These are phyloP conservation scores for Cordyceps pruinosa DNA, from an alignment of 2,329 filamentous ascomycete genomes.

Conservation along the genomic window DNA sequence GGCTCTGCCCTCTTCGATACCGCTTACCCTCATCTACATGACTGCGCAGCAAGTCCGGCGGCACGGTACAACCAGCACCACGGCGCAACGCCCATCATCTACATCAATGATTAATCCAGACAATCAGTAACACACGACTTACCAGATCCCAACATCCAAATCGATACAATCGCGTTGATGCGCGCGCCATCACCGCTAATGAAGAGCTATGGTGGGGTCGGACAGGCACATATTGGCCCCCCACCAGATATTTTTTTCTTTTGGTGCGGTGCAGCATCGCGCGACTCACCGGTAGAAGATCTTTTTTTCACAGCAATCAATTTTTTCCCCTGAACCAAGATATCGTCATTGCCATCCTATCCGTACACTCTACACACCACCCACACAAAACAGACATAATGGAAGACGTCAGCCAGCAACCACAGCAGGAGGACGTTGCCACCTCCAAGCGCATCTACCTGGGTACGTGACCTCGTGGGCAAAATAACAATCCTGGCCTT, in stretches of 20 bases:
- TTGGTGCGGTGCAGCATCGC: conserved; percentile 6
- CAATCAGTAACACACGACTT: neutral
- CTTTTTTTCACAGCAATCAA: neutral
- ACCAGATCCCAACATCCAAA: neutral
- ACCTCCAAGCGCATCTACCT: conserved; percentile 48
- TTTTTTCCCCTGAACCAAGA: neutral
- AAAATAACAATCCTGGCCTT: neutral
- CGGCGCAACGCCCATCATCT: too few relatives aligned
- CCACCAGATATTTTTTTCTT: conserved; percentile 12
- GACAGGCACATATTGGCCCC: conserved; percentile 11
- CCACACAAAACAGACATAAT: neutral
- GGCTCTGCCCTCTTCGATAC: too few relatives aligned
- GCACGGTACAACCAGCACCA: too few relatives aligned
- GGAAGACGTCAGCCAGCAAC: conserved; percentile 1
- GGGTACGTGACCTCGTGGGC: conserved; percentile 26
- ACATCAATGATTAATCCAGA: neutral
- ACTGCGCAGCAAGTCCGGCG: too few relatives aligned
- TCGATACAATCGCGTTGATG: neutral
- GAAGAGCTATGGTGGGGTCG: conserved; percentile 10
- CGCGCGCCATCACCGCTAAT: neutral
- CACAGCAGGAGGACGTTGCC: conserved; percentile 18
- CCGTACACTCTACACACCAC: neutral
- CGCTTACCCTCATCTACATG: too few relatives aligned
- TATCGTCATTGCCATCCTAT: neutral
- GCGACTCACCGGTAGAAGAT: conserved; percentile 3